These are phyloP conservation scores for Ammopiptanthus mongolicus DNA, from an alignment of 306 rosid species.

Conservation along the genomic window DNA sequence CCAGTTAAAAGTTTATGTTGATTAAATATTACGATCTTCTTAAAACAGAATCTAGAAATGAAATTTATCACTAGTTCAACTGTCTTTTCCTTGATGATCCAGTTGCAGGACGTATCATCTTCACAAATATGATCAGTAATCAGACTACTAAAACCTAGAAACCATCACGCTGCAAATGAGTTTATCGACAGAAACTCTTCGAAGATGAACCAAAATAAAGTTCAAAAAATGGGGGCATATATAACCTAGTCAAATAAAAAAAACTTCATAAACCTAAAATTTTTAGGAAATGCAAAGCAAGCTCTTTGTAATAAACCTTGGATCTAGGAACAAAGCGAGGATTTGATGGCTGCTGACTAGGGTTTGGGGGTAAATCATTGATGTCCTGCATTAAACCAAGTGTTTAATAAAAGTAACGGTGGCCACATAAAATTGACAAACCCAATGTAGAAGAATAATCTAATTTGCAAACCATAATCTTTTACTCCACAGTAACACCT, in stretches of 20 bases:
- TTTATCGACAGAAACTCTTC: constrained; percentile 8
- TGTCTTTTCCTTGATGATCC: not conserved
- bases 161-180: not conserved
- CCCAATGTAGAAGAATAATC: not conserved
- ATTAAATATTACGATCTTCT: not conserved
- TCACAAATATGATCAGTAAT: constrained; percentile 15
- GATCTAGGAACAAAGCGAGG: constrained; percentile 62
- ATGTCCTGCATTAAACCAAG: constrained; percentile 56
- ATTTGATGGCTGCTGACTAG: constrained; percentile 69
- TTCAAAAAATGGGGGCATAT: not conserved
- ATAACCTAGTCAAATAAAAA: not conserved
- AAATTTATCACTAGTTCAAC: constrained; percentile 1
- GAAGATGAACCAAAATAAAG: constrained; percentile 15
- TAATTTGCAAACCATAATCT: not conserved
- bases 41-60: not conserved
- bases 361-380: constrained; percentile 68
- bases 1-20: not conserved
- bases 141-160: not conserved
- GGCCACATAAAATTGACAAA: constrained; percentile 16
- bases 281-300: constrained; percentile 6
- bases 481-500: not conserved
- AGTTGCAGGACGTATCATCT: not conserved
- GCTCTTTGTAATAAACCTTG: constrained; percentile 43
- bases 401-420: constrained; percentile 12
- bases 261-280: constrained; percentile 5